Evolutionary conservation across 179 eudicot genomes (phyloP).

Genomic region (Beta macrorhiza): DNA sequence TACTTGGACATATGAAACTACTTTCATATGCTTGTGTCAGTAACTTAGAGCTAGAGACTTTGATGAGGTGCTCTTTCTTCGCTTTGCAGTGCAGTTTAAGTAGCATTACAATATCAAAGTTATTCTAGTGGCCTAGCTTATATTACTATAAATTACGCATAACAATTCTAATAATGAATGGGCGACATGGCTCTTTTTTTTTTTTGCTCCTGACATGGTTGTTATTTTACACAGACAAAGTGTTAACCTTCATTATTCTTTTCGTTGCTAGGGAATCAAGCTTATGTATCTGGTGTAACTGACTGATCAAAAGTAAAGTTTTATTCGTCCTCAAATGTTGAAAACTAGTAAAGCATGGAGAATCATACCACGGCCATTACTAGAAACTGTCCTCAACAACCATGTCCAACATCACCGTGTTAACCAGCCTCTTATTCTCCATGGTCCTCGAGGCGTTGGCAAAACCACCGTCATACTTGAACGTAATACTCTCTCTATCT

Average conservation of each 20-base stretch:
- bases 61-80: constrained; percentile 53
- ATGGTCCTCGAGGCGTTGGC: constrained; percentile 95
- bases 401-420: constrained; percentile 87
- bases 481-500: constrained; percentile 39
- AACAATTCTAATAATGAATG: too few species aligned
- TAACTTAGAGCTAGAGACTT: constrained; percentile 84
- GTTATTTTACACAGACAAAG: too few species aligned
- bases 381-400: constrained; percentile 81
- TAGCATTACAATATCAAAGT: constrained; percentile 68
- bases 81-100: constrained; percentile 67
- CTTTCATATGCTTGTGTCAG: constrained; percentile 72
- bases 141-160: neutral
- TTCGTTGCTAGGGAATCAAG: too few species aligned
- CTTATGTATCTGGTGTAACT: too few species aligned
- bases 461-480: constrained; percentile 91
- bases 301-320: too few species aligned
- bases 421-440: constrained; percentile 83
- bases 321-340: constrained; percentile 32
- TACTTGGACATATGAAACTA: constrained; percentile 60
- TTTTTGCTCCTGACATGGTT: too few species aligned
- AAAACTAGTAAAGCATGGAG: constrained; percentile 61
- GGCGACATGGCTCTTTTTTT: too few species aligned
- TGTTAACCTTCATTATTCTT: neutral
- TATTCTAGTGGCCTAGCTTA: constrained; percentile 64
- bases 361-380: constrained; percentile 69